A percentile compares a stretch with the other conserved stretches of the same genome.
phyloP scores from a whole-genome alignment of 495 filamentous ascomycete species.

The Hypoxylon rickii region DNA sequence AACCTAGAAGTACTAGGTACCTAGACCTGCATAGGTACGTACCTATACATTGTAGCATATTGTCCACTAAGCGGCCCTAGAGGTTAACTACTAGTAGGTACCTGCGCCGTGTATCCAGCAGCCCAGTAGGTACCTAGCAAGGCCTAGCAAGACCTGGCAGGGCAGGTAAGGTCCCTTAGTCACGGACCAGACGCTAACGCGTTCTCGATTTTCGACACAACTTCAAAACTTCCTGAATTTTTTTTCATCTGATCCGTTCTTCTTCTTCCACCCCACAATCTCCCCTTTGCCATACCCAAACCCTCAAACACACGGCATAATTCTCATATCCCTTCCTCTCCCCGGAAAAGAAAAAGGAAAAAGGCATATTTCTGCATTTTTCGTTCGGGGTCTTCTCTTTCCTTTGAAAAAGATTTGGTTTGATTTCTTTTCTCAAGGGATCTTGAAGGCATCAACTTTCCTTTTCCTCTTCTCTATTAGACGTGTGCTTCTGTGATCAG shows the following conservation, averaged over 20 bases:
- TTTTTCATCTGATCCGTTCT: conserved; percentile 41
- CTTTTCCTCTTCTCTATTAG: conserved; percentile 15
- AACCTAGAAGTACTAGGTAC: neutral
- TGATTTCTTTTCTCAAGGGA: conserved; percentile 47
- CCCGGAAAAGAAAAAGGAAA: conserved; percentile 40
- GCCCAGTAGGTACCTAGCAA: too few species aligned
- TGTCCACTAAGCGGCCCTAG: too few species aligned
- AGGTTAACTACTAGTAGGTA: too few species aligned
- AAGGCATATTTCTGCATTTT: conserved; percentile 38
- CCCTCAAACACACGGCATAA: conserved; percentile 36
- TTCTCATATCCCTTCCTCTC: conserved; percentile 17
- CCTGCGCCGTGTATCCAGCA: too few species aligned
- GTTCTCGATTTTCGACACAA: conserved; percentile 39
- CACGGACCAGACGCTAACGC: conserved; percentile 32
- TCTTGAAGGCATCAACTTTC: conserved; percentile 36
- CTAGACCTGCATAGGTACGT: conserved; percentile 3
- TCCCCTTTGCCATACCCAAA: conserved; percentile 42
- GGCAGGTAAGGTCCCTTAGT: conserved; percentile 27
- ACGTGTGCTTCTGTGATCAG: conserved; percentile 22
- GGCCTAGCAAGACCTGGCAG: too few species aligned
- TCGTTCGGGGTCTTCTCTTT: conserved; percentile 38
- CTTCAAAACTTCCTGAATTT: conserved; percentile 40
- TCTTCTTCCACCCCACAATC: conserved; percentile 40
- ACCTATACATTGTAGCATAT: too few species aligned
- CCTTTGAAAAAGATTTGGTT: conserved; percentile 42